Evolutionary conservation across 2,329 filamentous ascomycete genomes (phyloP).

Genomic region (Alternaria triticimaculans): DNA sequence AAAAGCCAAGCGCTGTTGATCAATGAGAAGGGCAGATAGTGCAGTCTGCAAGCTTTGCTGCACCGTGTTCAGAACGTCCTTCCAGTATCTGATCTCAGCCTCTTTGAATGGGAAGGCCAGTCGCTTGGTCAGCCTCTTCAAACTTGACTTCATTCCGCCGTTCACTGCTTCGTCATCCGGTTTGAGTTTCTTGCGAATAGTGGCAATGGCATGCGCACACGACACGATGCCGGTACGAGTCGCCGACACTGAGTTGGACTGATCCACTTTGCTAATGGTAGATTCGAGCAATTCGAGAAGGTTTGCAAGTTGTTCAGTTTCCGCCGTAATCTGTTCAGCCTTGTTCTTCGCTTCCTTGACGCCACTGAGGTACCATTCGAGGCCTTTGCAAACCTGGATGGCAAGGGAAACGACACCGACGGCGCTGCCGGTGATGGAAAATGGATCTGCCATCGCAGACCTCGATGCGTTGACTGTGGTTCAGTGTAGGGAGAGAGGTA

Average conservation of each 20-base stretch:
- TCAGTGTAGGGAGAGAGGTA: neutral
- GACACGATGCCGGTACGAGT: neutral
- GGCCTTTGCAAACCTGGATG: neutral
- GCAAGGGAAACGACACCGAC: neutral
- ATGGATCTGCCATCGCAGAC: neutral
- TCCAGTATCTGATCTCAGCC: neutral
- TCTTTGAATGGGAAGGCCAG: neutral
- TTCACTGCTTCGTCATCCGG: fast-evolving
- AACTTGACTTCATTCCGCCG: neutral
- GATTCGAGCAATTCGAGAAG: neutral
- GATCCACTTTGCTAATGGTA: neutral
- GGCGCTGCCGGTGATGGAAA: neutral
- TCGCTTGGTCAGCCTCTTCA: neutral
- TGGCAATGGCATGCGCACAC: neutral
- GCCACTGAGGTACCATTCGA: neutral
- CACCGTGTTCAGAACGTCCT: neutral
- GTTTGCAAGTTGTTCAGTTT: neutral
- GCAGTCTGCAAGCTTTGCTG: neutral
- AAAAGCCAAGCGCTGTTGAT: neutral
- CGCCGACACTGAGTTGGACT: neutral
- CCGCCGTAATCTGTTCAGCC: neutral
- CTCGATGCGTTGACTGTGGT: fast-evolving
- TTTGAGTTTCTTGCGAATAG: neutral
- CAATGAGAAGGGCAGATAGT: neutral
- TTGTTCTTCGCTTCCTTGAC: neutral